Conservation (phyloP, 1,284 basidiomycete genomes). For the Heterobasidion parviporum region DNA sequence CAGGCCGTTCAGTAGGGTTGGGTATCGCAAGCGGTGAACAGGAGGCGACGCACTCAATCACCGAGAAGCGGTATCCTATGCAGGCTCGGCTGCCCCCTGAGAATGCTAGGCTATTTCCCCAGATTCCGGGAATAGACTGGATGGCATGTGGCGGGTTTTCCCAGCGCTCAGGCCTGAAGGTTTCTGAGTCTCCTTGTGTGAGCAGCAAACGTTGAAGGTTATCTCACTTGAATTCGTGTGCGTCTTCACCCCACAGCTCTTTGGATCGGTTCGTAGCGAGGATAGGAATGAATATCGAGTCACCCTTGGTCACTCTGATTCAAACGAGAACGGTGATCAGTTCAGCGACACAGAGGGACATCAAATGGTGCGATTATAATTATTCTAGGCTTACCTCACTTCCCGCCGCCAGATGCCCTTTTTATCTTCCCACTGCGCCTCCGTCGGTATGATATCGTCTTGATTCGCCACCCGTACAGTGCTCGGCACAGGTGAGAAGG, state of each 20-base stretch:
- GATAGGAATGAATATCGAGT: slow-evolving; percentile 8
- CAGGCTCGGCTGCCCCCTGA: slow-evolving; percentile 20
- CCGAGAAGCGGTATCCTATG: slow-evolving; percentile 36
- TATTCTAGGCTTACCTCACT: slow-evolving; percentile 12
- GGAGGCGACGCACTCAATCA: slow-evolving; percentile 25
- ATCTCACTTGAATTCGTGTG: slow-evolving; percentile 16
- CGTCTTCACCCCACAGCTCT: slow-evolving; percentile 22
- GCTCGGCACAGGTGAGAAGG: slow-evolving; percentile 52
- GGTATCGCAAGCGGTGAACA: not conserved
- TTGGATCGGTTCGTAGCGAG: slow-evolving; percentile 7
- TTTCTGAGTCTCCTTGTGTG: not conserved
- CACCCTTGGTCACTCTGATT: slow-evolving; percentile 8
- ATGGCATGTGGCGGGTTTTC: slow-evolving; percentile 12
- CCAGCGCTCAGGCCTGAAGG: slow-evolving; percentile 24
- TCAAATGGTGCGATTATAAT: not conserved
- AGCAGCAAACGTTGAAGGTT: no score
- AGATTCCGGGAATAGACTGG: slow-evolving; percentile 21
- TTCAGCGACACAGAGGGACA: not conserved
- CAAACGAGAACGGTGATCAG: not conserved
- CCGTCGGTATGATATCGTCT: slow-evolving; percentile 55
- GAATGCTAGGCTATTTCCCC: slow-evolving; percentile 23
- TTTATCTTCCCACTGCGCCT: slow-evolving; percentile 17
- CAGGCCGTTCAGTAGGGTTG: not conserved
- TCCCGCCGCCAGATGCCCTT: slow-evolving; percentile 11
- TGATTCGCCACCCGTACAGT: slow-evolving; percentile 42